Evolutionary conservation across 495 filamentous ascomycete genomes (phyloP).

Genomic region (Cenococcum geophilum): DNA sequence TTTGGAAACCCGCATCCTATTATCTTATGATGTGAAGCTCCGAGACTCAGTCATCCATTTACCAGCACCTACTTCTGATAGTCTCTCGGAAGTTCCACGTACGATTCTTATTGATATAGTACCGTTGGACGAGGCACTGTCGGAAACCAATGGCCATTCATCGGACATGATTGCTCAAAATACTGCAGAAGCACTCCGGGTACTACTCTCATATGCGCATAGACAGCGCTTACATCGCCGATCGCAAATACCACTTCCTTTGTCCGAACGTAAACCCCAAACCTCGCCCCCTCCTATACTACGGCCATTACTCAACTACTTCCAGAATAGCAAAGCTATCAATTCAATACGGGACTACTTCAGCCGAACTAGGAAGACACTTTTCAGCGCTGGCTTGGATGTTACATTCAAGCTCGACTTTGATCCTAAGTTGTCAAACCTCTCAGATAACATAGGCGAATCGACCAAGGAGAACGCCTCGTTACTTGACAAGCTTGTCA

Average conservation of each 20-base stretch:
- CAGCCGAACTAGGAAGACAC: constrained; percentile 33
- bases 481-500: constrained; percentile 17
- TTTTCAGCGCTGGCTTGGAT: constrained; percentile 43
- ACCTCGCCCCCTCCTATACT: constrained; percentile 55
- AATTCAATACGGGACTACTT: constrained; percentile 41
- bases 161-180: constrained; percentile 45
- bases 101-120: constrained; percentile 61
- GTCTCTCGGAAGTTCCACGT: constrained; percentile 39
- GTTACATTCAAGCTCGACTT: constrained; percentile 2
- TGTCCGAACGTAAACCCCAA: constrained; percentile 42
- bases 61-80: constrained; percentile 2
- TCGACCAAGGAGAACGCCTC: constrained; percentile 7
- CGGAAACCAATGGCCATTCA: constrained; percentile 16
- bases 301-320: constrained; percentile 57
- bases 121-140: constrained; percentile 44
- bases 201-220: constrained; percentile 68
- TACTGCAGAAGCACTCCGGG: constrained; percentile 54
- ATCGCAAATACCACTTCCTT: constrained; percentile 54
- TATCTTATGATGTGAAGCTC: constrained; percentile 58
- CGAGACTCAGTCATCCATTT: constrained; percentile 50
- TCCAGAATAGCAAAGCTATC: constrained; percentile 52
- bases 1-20: constrained; percentile 66
- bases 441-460: constrained; percentile 5
- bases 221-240: constrained; percentile 58
- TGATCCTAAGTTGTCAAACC: constrained; percentile 14